A percentile compares a stretch with the other conserved stretches of the same genome.
Conservation (phyloP, 148 eudicot species). For the Heliosperma pusillum region DNA sequence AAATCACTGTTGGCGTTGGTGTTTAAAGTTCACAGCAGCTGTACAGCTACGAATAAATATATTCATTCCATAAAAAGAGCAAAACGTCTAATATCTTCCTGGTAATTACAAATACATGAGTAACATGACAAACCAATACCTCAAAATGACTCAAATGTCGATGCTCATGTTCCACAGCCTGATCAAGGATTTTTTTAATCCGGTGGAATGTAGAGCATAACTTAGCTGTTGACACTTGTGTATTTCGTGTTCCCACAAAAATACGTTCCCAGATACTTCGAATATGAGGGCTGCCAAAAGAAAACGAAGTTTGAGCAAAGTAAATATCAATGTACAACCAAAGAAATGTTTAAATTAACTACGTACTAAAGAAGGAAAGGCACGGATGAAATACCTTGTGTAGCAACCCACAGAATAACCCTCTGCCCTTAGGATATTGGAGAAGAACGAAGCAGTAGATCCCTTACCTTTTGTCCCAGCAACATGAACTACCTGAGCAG, state of each 20-base stretch:
- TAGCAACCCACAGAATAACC: constrained; percentile 96
- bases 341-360: not conserved
- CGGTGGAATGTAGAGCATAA: constrained; percentile 46
- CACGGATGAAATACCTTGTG: constrained; percentile 48
- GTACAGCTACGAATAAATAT: not conserved
- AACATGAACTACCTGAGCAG: constrained; percentile 62
- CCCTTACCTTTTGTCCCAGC: constrained; percentile 99
- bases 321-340: not conserved
- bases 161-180: constrained; percentile 58
- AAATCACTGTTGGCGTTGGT: too few species aligned
- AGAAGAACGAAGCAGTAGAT: constrained; percentile 84
- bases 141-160: constrained; percentile 84
- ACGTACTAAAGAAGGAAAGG: not conserved
- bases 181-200: constrained; percentile 51
- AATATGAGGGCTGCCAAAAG: constrained; percentile 77
- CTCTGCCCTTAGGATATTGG: constrained; percentile 74
- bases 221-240: constrained; percentile 56
- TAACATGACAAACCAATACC: constrained; percentile 44
- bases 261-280: constrained; percentile 84
- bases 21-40: too few species aligned
- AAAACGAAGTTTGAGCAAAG: constrained; percentile 26
- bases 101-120: not conserved
- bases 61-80: not conserved
- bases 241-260: constrained; percentile 54
- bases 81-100: not conserved